phyloP scores from a whole-genome alignment of 2,329 filamentous ascomycete species.

The Penicillium janthinellum region DNA sequence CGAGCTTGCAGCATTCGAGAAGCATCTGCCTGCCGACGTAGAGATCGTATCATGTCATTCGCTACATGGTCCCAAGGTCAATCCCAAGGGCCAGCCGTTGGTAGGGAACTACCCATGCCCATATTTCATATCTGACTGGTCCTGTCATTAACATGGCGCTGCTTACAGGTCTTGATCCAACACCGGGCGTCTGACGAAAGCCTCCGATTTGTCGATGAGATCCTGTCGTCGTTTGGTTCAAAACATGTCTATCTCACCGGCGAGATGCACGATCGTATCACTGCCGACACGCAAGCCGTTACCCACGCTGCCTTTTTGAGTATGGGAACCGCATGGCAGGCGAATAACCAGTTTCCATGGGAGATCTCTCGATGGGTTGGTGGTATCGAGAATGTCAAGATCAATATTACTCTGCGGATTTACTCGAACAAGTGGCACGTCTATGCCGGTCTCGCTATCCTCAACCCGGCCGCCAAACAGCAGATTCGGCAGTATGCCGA shows the following conservation, averaged over 20 bases:
- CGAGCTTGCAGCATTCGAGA: conserved; percentile 91
- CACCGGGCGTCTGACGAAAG: conserved; percentile 80
- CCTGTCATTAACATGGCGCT: conserved; percentile 18
- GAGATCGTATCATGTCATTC: conserved; percentile 96
- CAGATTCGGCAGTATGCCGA: conserved; percentile 94
- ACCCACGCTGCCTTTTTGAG: conserved; percentile 95
- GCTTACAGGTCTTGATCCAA: conserved; percentile 72
- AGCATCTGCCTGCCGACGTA: conserved; percentile 81
- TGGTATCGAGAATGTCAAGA: conserved; percentile 98
- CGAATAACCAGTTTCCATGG: conserved; percentile 95
- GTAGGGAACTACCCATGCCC: conserved; percentile 51
- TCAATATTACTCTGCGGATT: conserved; percentile 95
- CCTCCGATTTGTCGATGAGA: conserved; percentile 74
- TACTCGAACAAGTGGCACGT: conserved; percentile 99
- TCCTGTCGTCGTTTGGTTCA: conserved; percentile 80
- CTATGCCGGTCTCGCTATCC: conserved; percentile 93
- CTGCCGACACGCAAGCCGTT: conserved; percentile 95
- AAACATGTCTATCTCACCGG: conserved; percentile 87
- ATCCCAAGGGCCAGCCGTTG: conserved; percentile 84
- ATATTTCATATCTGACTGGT: conserved; percentile 16
- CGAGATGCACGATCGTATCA: conserved; percentile 90
- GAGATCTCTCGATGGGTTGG: conserved; percentile 93
- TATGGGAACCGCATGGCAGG: conserved; percentile 98
- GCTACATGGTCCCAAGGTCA: conserved; percentile 87
- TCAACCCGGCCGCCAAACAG: conserved; percentile 87